Percentiles rank a stretch among this genome's conserved stretches.
phyloP scores from a whole-genome alignment of 148 eudicot genomes.

The Spergularia bocconei region DNA sequence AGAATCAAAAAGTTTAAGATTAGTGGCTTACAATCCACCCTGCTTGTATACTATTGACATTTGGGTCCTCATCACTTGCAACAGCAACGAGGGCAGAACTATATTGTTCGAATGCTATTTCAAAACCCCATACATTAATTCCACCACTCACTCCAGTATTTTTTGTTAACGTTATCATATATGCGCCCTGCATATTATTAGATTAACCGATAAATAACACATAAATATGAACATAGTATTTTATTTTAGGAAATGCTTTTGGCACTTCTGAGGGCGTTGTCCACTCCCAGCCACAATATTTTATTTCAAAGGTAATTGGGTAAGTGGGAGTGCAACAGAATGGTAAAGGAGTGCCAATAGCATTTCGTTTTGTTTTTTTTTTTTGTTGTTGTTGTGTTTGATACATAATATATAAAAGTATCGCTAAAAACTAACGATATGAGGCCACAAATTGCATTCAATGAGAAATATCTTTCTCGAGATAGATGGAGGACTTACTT shows the following conservation, averaged over 20 bases:
- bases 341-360: too few relatives aligned
- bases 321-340: too few relatives aligned
- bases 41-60: background rate
- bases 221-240: background rate
- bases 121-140: conserved; percentile 18
- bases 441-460: too few relatives aligned
- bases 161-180: background rate
- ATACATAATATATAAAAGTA: too few relatives aligned
- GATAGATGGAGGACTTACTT: background rate
- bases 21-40: conserved; percentile 22
- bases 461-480: background rate
- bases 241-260: too few relatives aligned
- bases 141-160: conserved; percentile 8
- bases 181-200: conserved; percentile 1
- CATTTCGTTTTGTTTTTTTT: too few relatives aligned
- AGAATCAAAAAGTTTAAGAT: too few relatives aligned
- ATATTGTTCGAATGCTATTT: background rate
- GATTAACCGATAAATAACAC: background rate
- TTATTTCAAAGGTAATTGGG: too few relatives aligned
- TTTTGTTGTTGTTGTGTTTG: too few relatives aligned
- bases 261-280: too few relatives aligned
- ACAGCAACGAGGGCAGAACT: background rate
- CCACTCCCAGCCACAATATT: too few relatives aligned
- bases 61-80: background rate
- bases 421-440: too few relatives aligned